Base-by-base conservation (phyloP, 306 rosid species). In the Malus domestica region DNA sequence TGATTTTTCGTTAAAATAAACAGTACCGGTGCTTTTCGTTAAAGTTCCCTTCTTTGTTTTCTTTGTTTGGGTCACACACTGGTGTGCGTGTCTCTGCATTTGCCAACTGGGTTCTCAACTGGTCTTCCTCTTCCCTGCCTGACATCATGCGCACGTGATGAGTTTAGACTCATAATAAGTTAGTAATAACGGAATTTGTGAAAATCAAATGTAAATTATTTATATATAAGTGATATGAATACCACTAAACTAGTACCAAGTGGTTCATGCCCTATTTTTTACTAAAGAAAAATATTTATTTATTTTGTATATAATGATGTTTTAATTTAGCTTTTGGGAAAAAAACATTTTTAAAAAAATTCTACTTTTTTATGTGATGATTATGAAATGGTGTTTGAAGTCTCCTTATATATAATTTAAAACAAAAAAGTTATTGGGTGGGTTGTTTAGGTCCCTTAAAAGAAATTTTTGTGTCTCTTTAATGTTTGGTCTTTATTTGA, bases 151-250 rank as follows among this genome's bases (percentile, higher is more conserved):
- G 4, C 35, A 33, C 35, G 35, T 0, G 1, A 33, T 5, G 7
- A 5, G 38, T 6, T 33, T 6, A 5, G 38, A 1, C 27, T 14
- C 7, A 7, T 0, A 32, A 32, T 4, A 0, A 35, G 2, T 0
- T 35, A 6, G 0, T 0, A 35, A 35, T 1, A 35, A 35, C 40
- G 9, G 0, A 0, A 0, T 0, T 7, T 35, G 9, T 0, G 0
- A 38, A 0, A 38, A 38, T 38, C 0, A 4, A 33, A 33, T 0
- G 0, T 33, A 33, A 33, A 4, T 1, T 1, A 33, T 6, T 33
- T 1, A 33, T 5, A 0, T 4, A 32, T 33, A 33, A 5, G 8
- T 33, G 8, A 33, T 33, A 6, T 1, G 38, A 33, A 38, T 38
- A 38, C 0, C 0, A 38, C 2, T 1, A 38, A 0, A 38, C 9